These are phyloP conservation scores for Camellia lanceoleosa DNA, from an alignment of 148 eudicot genomes.

Conservation along the genomic window DNA sequence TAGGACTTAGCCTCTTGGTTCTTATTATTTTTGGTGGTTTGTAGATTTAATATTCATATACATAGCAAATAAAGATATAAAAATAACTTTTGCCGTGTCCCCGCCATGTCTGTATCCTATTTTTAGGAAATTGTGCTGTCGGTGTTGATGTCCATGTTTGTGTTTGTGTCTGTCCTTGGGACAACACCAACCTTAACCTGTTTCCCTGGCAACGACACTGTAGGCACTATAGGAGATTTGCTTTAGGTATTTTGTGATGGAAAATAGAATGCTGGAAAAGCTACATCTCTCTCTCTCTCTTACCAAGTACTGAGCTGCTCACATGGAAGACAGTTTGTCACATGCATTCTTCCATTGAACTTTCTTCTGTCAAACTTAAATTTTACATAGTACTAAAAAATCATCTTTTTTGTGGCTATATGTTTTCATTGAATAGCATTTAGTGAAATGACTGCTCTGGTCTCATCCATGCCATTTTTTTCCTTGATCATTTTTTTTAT, in stretches of 20 bases:
- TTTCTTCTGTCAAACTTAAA: slow-evolving; percentile 1
- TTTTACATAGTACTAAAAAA: neutral
- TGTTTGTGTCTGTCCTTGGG: too few relatives aligned
- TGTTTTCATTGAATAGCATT: neutral
- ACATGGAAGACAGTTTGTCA: neutral
- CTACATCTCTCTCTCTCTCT: neutral
- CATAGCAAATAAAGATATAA: too few relatives aligned
- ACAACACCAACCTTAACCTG: too few relatives aligned
- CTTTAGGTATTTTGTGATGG: neutral
- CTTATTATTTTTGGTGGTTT: too few relatives aligned
- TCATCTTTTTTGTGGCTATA: neutral
- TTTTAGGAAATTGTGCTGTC: too few relatives aligned
- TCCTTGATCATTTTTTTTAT: neutral
- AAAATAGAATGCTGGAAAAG: neutral
- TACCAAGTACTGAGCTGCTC: neutral
- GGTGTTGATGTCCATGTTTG: too few relatives aligned
- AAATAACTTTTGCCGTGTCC: too few relatives aligned
- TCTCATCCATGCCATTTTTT: neutral
- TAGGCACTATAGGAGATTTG: neutral
- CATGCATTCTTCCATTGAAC: neutral
- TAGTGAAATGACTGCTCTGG: neutral
- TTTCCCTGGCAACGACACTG: too few relatives aligned
- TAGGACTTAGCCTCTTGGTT: too few relatives aligned
- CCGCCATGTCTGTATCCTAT: too few relatives aligned
- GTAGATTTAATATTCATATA: too few relatives aligned